Base-by-base conservation (phyloP, 371 early-diverging fungal genomes). In the Circinella minor region DNA sequence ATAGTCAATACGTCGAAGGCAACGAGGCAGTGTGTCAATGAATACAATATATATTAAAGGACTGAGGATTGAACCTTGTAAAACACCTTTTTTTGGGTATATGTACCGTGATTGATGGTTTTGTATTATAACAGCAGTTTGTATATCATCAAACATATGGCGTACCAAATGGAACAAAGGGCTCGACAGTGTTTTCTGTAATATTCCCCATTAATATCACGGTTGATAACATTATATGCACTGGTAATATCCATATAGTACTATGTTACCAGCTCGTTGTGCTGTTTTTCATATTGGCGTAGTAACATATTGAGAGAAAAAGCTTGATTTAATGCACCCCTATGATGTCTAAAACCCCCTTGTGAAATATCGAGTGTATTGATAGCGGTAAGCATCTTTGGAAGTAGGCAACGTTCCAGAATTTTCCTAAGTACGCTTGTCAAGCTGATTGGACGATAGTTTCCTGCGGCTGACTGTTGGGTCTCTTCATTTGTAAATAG, bases 21-120 rank as follows among this genome's bases (percentile, higher is more conserved):
- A 4, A 1, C 37, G 14, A 4, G 79, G 79, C 1, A 76, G 76
- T 18, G 38, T 34, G n/a, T 74, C 69, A 27, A 76, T 74, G 54
- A 71, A 79, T 3, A 71, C 39, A 6, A 74, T 73, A 48, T 78
- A 78, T 3, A 74, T 38, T 4, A 69, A 65, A 0, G 79, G 75
- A n/a, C 67, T 67, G 18, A 78, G 68, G 13, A 75, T 62, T 0
- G 73, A 78, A 0, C 75, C 75, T 69, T 78, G 73, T 4, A 74
- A 71, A 13, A 77, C 74, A 15, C 73, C 74, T 9, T 63, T 67
- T 6, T 10, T 15, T 18, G 72, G 73, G 2, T 55, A 46, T 36
- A 72, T 70, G n/a, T 61, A 61, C 2, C 38, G 6, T 0, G 75
- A 74, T 27, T 20, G 27, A 14, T n/a, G 10, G 20, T 69, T 66